Evolutionary conservation across 2,329 filamentous ascomycete genomes (phyloP).

Genomic region (Clonostachys byssicola): DNA sequence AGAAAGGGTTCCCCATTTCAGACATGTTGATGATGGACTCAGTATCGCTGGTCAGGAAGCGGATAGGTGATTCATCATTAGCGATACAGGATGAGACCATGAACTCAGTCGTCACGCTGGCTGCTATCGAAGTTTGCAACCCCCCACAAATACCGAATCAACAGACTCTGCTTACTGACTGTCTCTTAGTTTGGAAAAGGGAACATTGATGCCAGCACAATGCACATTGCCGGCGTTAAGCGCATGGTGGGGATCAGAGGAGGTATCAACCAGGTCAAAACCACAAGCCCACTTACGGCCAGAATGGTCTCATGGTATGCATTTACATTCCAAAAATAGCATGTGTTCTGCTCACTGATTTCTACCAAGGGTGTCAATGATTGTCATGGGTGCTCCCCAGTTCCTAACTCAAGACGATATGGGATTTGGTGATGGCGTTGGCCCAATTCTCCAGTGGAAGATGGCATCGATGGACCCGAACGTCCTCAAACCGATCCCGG

Average conservation of each 20-base stretch:
- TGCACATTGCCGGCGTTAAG: slow-evolving; percentile 47
- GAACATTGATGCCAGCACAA: slow-evolving; percentile 32
- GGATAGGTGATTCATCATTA: slow-evolving; percentile 36
- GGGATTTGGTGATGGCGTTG: slow-evolving; percentile 42
- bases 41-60: slow-evolving; percentile 44
- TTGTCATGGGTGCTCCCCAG: slow-evolving; percentile 47
- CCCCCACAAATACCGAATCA: not conserved
- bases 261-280: slow-evolving; percentile 40
- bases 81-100: slow-evolving; percentile 51
- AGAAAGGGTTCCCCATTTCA: slow-evolving; percentile 46
- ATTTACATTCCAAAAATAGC: not conserved
- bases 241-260: slow-evolving; percentile 42
- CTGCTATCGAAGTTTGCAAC: slow-evolving; percentile 49
- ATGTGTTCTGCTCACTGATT: not conserved
- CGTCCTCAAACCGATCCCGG: slow-evolving; percentile 1
- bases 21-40: slow-evolving; percentile 55
- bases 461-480: not conserved
- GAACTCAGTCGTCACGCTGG: slow-evolving; percentile 52
- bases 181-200: slow-evolving; percentile 46
- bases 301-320: slow-evolving; percentile 50
- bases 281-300: slow-evolving; percentile 46
- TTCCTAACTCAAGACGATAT: slow-evolving; percentile 46
- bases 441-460: slow-evolving; percentile 43
- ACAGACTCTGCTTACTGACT: not conserved
- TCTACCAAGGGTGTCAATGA: slow-evolving; percentile 48